Percentiles rank a stretch among this genome's conserved stretches.
These are phyloP conservation scores for Fusarium chaquense DNA, from an alignment of 2,329 filamentous ascomycete species.

Conservation along the genomic window DNA sequence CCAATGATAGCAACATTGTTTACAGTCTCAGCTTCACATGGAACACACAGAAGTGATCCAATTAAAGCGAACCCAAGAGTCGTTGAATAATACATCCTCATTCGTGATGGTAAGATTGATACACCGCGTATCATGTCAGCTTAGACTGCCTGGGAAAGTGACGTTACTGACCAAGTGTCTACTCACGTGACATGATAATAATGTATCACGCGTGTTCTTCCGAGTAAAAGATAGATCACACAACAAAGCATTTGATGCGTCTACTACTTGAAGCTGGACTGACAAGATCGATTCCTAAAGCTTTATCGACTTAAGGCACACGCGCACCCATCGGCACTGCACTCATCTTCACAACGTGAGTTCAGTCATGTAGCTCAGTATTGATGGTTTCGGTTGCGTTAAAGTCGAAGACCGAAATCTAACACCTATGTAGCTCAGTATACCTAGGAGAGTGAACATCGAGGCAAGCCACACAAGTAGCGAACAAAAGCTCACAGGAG, in stretches of 20 bases:
- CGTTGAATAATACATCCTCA: constrained; percentile 35
- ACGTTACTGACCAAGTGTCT: not conserved
- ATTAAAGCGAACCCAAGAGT: constrained; percentile 36
- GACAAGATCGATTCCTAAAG: not conserved
- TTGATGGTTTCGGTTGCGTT: no score
- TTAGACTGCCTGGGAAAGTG: not conserved
- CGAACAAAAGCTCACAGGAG: not conserved
- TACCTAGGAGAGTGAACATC: not conserved
- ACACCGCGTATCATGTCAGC: constrained; percentile 4
- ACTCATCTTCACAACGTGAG: not conserved
- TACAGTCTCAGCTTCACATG: constrained; percentile 32
- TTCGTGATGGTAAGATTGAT: not conserved
- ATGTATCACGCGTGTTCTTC: not conserved
- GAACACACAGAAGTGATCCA: constrained; percentile 27
- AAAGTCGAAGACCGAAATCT: no score
- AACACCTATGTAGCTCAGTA: not conserved
- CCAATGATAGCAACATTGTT: constrained; percentile 55
- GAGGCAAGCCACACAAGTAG: no score
- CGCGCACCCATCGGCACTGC: not conserved
- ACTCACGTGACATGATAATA: constrained; percentile 16
- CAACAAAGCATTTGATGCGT: not conserved
- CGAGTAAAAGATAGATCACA: not conserved
- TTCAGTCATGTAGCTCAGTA: not conserved
- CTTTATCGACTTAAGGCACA: not conserved
- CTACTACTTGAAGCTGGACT: not conserved